phyloP scores from a whole-genome alignment of 2,329 filamentous ascomycete genomes.

The Scytalidium lignicola region DNA sequence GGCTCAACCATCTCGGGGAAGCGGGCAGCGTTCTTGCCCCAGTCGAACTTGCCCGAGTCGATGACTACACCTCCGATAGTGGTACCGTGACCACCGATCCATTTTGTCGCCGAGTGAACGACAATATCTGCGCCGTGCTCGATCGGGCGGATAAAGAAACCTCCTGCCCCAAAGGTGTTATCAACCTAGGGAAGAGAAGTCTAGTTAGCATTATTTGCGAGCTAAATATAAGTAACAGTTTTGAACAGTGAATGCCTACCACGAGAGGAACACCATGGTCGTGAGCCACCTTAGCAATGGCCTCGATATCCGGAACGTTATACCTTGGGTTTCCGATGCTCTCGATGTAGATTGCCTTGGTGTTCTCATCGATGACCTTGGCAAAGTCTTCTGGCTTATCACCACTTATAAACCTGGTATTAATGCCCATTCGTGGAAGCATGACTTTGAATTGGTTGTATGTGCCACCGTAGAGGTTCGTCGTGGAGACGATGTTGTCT shows the following conservation, averaged over 20 bases:
- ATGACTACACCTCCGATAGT: constrained; percentile 84
- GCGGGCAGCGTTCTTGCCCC: constrained; percentile 74
- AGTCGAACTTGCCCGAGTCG: constrained; percentile 90
- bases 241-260: constrained; percentile 23
- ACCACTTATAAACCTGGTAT: constrained; percentile 80
- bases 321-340: constrained; percentile 86
- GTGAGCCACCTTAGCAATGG: constrained; percentile 75
- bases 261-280: constrained; percentile 53
- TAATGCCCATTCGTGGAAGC: constrained; percentile 79
- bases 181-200: constrained; percentile 61
- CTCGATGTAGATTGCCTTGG: constrained; percentile 88
- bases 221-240: constrained; percentile 14
- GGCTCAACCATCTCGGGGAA: constrained; percentile 94
- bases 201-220: constrained; percentile 5
- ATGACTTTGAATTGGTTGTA: constrained; percentile 97
- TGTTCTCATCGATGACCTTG: constrained; percentile 82
- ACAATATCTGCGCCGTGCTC: constrained; percentile 91
- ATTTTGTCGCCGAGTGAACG: constrained; percentile 91
- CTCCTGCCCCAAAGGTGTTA: constrained; percentile 93
- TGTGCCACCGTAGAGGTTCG: constrained; percentile 88
- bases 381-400: constrained; percentile 76
- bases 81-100: constrained; percentile 94
- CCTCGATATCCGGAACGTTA: constrained; percentile 87
- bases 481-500: constrained; percentile 89
- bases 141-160: constrained; percentile 82